A percentile compares a stretch with the other conserved stretches of the same genome.
Evolutionary conservation across 176 grass and related monocot genomes (phyloP).

Genomic region (Oropetium thomaeum): DNA sequence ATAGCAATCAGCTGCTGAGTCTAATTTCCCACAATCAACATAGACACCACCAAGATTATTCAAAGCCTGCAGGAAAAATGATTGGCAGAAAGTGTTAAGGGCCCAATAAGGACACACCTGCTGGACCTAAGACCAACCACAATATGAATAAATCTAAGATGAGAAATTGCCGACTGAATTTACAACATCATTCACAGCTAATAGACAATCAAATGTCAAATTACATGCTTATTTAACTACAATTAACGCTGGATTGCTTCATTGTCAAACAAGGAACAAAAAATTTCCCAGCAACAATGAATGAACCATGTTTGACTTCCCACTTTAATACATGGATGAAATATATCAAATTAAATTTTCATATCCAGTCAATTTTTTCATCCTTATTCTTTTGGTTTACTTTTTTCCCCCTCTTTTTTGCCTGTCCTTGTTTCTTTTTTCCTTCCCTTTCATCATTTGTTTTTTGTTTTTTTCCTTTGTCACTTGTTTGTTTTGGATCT

Average conservation of each 20-base stretch:
- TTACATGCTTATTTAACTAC: neutral
- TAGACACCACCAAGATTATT: slow-evolving; percentile 98
- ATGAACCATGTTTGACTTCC: slow-evolving; percentile 6
- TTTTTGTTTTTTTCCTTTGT: too few relatives aligned
- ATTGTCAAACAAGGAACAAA: neutral
- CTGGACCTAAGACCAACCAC: neutral
- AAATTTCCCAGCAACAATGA: neutral
- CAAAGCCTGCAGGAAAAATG: slow-evolving; percentile 63
- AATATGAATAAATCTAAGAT: neutral
- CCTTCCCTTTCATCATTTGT: too few relatives aligned
- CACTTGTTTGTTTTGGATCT: too few relatives aligned
- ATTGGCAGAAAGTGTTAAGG: neutral
- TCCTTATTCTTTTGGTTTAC: too few relatives aligned
- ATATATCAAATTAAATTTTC: neutral
- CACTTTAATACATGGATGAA: neutral
- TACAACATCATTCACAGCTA: neutral
- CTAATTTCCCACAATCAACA: slow-evolving; percentile 86
- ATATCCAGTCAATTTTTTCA: too few relatives aligned
- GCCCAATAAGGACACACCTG: neutral
- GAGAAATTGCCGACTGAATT: neutral
- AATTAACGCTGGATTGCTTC: neutral
- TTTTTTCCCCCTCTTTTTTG: too few relatives aligned
- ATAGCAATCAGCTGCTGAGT: slow-evolving; percentile 87
- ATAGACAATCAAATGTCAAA: neutral
- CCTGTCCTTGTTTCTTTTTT: too few relatives aligned